Base-by-base conservation (phyloP, 2,329 filamentous ascomycete species). In the Ceratocystiopsis sp. region DNA sequence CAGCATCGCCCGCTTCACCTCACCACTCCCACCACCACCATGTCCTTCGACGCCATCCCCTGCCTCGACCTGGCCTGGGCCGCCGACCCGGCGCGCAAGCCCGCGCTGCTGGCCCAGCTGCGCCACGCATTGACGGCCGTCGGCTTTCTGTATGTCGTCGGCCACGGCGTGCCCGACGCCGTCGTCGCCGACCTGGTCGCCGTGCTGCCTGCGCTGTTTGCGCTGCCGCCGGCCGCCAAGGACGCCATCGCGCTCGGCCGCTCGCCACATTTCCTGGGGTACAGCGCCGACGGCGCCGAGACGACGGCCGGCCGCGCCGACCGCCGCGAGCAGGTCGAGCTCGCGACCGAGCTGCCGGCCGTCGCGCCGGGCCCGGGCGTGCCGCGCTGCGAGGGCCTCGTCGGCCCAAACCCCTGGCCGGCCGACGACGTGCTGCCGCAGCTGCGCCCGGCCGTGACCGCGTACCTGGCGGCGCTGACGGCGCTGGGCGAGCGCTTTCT, bases 251-350 rank as follows among this genome's bases (percentile, higher is more conserved):
- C 63, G 0, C 57, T 71, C 16, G 55, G 62, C 21, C 68, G 73
- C 21, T 76, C 69, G 1, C 71, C 73, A 11, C 73, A 76, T 52
- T 75, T 78, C 44, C 58, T 78, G 3, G 74, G 74, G 0, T 78
- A 76, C 52, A 73, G 68, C 47, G 65, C 60, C 1, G 63, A 64
- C 16, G 73, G 71, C 0, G 60, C 66, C 19, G 74, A 78, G 53
- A 70, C 58, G 0, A 78, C 75, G 2, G 66, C 68, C 0, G 69
- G 71, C 0, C 56, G 58, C 42, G 50, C 56, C 14, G 73, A 78
- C 51, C 56, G 61, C 16, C 58, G 73, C 16, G 73, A 78, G 53
- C 73, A 78, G 50, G 69, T 75, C 40, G 73, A 78, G 52, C 70
- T 73, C 51, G 72, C 69, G 14, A 76, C 70, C 0, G 72, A 77